Evolutionary conservation across 1,139 yeast species (phyloP).

Genomic region (Blastobotrys proliferans): DNA sequence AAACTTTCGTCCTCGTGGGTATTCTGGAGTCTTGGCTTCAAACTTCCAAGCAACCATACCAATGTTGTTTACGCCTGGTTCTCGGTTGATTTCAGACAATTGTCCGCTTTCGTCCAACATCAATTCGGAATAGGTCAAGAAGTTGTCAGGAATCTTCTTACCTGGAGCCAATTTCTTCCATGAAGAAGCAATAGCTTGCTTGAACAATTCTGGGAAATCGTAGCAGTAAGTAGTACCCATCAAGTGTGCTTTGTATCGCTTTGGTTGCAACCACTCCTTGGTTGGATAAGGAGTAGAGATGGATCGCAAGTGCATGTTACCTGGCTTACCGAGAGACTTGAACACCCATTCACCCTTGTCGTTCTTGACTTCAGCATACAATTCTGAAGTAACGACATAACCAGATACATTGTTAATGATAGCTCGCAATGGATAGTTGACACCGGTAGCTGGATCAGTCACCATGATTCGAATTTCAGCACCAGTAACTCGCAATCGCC

Average conservation of each 20-base stretch:
- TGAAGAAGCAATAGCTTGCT: constrained; percentile 80
- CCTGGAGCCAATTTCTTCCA: constrained; percentile 60
- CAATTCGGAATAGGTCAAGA: constrained; percentile 74
- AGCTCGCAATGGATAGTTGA: constrained; percentile 93
- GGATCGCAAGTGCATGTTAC: constrained; percentile 94
- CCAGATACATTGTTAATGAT: constrained; percentile 95
- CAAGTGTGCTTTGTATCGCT: constrained; percentile 95
- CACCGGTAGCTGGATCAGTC: constrained; percentile 81
- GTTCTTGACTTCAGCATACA: constrained; percentile 91
- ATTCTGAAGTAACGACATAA: constrained; percentile 91
- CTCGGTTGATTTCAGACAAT: constrained; percentile 85
- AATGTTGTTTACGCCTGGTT: constrained; percentile 89
- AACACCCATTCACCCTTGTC: constrained; percentile 93
- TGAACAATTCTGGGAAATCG: constrained; percentile 98
- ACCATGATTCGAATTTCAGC: constrained; percentile 97
- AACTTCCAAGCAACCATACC: constrained; percentile 98
- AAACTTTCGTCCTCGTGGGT: constrained; percentile 92
- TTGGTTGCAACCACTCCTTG: constrained; percentile 96
- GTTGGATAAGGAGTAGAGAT: constrained; percentile 96
- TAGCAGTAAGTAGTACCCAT: constrained; percentile 98
- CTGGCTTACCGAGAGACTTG: constrained; percentile 81
- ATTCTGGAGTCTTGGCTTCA: constrained; percentile 91
- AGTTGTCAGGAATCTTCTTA: constrained; percentile 65
- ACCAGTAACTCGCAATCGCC: constrained; percentile 95
- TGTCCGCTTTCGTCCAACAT: constrained; percentile 69